Evolutionary conservation across 164 flowering plant genomes (phyloP).

Genomic region (Vitis riparia): DNA sequence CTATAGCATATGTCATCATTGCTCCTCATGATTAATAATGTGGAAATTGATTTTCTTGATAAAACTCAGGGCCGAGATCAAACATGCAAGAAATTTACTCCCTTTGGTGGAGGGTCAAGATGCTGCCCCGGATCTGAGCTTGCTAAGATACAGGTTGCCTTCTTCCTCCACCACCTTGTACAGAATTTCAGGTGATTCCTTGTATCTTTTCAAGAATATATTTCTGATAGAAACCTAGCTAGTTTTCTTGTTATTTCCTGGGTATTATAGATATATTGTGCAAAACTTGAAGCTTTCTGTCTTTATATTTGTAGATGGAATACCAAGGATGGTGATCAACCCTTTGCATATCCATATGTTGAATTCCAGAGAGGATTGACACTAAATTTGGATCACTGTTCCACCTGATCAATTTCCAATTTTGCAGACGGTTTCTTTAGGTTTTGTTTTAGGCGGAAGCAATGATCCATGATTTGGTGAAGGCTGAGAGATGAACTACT

Average conservation of each 20-base stretch:
- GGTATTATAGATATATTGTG: no score
- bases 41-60: not conserved
- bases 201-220: no score
- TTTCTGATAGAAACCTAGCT: no score
- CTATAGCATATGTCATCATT: no score
- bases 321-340: slow-evolving; percentile 43
- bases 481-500: no score
- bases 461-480: no score
- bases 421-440: slow-evolving; percentile 5
- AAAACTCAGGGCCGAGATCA: slow-evolving; percentile 40
- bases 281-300: not conserved
- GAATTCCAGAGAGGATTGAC: slow-evolving; percentile 56
- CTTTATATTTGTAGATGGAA: slow-evolving; percentile 40
- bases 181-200: slow-evolving; percentile 50
- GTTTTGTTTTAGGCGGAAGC: not conserved
- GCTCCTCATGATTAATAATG: no score
- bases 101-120: slow-evolving; percentile 78
- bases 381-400: slow-evolving; percentile 23
- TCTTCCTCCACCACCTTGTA: slow-evolving; percentile 76
- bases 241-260: no score
- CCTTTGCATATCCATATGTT: slow-evolving; percentile 65
- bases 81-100: slow-evolving; percentile 62
- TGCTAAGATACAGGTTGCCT: slow-evolving; percentile 66
- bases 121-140: slow-evolving; percentile 77
- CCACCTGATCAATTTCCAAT: not conserved